Evolutionary conservation across 345 rosid genomes (phyloP), one percentile per base, ranked within the genome.

Genomic region (Acer campestre): DNA sequence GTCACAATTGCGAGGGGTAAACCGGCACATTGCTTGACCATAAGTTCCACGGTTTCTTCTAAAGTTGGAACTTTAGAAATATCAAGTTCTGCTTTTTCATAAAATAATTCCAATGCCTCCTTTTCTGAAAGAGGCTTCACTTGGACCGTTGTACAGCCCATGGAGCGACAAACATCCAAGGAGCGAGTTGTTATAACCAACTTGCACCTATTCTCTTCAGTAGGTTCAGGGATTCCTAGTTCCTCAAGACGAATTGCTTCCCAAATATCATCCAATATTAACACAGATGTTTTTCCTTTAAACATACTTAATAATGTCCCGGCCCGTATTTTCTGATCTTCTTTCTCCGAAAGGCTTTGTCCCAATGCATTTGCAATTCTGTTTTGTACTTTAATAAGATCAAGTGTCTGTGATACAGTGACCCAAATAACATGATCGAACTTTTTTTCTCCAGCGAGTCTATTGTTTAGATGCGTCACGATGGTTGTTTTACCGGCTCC

Each of bases 101-200:
- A 9, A 53, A 77, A 81, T 11, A 68, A 63, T 20, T 73, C 23
- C 72, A 80, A 61, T 8, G 78, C 77, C 25, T 80, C 80, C 1
- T 76, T 46, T 31, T 48, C 8, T 3, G 42, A 61, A 51, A 73
- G 80, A 68, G 61, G 46, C 44, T 40, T n/a, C 71, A 71, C 78
- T 62, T 48, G 1, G 56, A 82, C 25, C 3, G 56, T 5, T 14
- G 56, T 38, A 18, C 79, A 67, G 27, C 16, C 20, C 74, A 85
- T 77, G 7, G 4, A 46, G 7, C 22, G 29, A 56, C 82, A 77
- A 2, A 82, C 63, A 1, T 68, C 53, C 4, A 17, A 12, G 14
- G 76, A 70, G 12, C 83, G 78, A 35, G 76, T 80, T 22, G 85
- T 84, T 12, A 84, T 16, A 23, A 80, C 5, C 31, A 82, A 14